Base-by-base conservation (phyloP, 2,329 filamentous ascomycete species). In the Knufia petricola region DNA sequence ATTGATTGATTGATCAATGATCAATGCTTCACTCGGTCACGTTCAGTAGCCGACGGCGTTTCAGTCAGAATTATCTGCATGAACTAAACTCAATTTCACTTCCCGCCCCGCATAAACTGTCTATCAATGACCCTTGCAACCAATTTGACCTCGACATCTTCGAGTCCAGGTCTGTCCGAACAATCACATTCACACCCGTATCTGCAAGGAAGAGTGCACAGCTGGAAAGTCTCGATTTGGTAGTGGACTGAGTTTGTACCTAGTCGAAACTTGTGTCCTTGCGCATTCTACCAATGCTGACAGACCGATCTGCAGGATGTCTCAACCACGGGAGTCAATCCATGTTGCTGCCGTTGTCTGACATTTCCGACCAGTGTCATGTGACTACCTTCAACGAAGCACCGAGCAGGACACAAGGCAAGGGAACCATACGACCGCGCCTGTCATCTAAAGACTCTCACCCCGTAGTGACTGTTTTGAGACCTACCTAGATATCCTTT, bases 61-160 rank as follows among this genome's bases (percentile, higher is more conserved):
- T 36, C 32, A 10, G 8, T 6, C 21, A 21, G 8, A 9, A 12
- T 23, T 6, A 9, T 40, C 21, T 40, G 37, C 37, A 40, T 40
- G 15, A 20, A 40, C 37, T 4, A 15, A 32, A n/a, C 10, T 13
- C 12, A 20, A 44, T 12, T 34, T 32, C 30, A 28, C 30, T 28
- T 32, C 21, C n/a, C 20, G 41, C 41, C 26, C 41, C 41, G 41
- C 41, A 44, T 32, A 3, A 9, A 43, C 34, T 13, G 9, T 13
- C 21, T 26, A 12, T 30, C 15, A 39, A 15, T 47, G 2, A 47
- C 39, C 44, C 44, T 21, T 38, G 44, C 34, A 39, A 47, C 17
- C 32, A 47, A 38, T 47, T 47, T 38, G 24, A 47, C 32, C 21
- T 38, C 24, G 10, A 20, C 44, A 23, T 32, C 3, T 34, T 34